Evolutionary conservation across 2,329 filamentous ascomycete genomes (phyloP), one percentile per base, ranked within the genome.

Genomic region (Talaromyces sp.): DNA sequence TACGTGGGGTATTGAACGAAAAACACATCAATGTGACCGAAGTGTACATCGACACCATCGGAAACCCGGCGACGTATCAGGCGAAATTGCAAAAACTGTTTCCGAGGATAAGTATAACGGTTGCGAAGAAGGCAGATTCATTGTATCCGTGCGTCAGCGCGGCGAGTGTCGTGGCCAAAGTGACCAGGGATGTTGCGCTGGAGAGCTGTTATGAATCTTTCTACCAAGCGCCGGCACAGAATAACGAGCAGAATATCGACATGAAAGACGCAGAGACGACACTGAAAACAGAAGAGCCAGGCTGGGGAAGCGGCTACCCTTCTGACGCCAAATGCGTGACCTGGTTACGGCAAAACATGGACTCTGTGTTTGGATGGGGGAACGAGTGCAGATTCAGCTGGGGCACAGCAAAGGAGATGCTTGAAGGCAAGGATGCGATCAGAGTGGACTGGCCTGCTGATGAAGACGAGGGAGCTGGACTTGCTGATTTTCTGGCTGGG

Each of bases 11-110:
- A 3, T 83, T 95, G 39, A 86, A 86, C 8, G 82, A 83, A 21
- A 69, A 69, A 16, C 91, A 91, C 39, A 90, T 98, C 66, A 92
- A 96, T 74, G 82, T 98, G 4, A 84, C 82, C 63, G 91, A 97
- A 76, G 90, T 99, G 58, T 99, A 92, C 75, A 93, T 99, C 73
- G 93, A 99, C 78, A 98, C 93, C 2, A 90, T 98, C 71, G 93
- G 93, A 37, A 89, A 84, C 62, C 93, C 93, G 1, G 86, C 84
- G 18, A 80, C 86, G 3, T 96, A 98, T 80, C 93, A 98, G 81
- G 86, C 85, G 71, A 91, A 89, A 72, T 81, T 99, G 60, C 89
- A 93, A 78, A 83, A 87, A 64, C 82, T 96, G 59, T 98, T 98
- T 75, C 93, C 95, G 1, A 88, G 87, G 0, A 78, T 87, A 44